Percentiles rank a stretch among this genome's conserved stretches.
Conservation (phyloP, 2,329 filamentous ascomycete genomes). For the Drechslera avenae region DNA sequence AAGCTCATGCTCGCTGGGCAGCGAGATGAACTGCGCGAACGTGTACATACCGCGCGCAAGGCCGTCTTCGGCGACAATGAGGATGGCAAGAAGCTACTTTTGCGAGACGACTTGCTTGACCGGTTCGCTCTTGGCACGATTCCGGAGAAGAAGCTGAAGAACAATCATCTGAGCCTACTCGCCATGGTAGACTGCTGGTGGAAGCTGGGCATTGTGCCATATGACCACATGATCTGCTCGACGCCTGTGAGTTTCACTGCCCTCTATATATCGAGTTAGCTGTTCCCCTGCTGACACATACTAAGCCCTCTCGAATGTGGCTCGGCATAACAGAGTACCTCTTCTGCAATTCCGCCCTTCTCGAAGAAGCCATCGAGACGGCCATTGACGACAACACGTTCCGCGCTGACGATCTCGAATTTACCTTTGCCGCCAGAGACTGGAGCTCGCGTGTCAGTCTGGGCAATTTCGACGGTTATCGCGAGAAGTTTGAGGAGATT, state of each 20-base stretch:
- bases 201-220: constrained; percentile 88
- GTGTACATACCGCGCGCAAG: constrained; percentile 80
- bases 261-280: background rate
- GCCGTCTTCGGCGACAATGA: constrained; percentile 64
- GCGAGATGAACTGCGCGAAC: constrained; percentile 70
- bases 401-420: constrained; percentile 93
- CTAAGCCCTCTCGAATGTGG: constrained; percentile 85
- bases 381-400: constrained; percentile 90
- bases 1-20: constrained; percentile 95
- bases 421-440: constrained; percentile 92
- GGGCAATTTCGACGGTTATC: constrained; percentile 91
- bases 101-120: constrained; percentile 81
- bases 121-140: constrained; percentile 81
- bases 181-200: constrained; percentile 99
- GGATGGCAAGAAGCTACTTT: constrained; percentile 70
- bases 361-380: constrained; percentile 84
- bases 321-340: constrained; percentile 96
- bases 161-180: constrained; percentile 91
- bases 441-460: constrained; percentile 94
- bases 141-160: constrained; percentile 72
- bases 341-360: constrained; percentile 79
- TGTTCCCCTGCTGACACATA: background rate
- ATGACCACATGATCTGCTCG: constrained; percentile 99
- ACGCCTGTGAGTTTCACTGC: constrained; percentile 67
- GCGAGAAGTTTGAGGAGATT: constrained; percentile 87